Percentiles rank a stretch among this genome's conserved stretches.
phyloP scores from a whole-genome alignment of 306 rosid genomes.

The Ormosia semicastrata region DNA sequence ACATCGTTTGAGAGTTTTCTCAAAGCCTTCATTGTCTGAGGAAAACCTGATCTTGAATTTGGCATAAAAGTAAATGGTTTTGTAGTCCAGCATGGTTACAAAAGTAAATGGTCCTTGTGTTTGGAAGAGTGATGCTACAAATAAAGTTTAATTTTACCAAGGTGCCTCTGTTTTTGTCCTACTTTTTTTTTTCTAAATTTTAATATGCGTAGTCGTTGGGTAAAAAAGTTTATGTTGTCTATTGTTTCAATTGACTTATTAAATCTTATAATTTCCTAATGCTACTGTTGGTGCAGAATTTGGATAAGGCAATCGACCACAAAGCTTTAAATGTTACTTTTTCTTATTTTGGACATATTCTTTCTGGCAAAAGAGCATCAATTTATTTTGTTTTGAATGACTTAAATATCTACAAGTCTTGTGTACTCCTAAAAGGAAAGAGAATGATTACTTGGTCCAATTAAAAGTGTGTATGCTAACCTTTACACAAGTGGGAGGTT shows the following conservation, averaged over 20 bases:
- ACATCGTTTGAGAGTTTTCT: neutral
- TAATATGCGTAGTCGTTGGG: neutral
- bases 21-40: neutral
- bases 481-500: too few relatives aligned
- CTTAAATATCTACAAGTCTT: too few relatives aligned
- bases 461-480: too few relatives aligned
- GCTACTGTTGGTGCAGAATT: slow-evolving; percentile 51
- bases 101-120: too few relatives aligned
- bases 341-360: slow-evolving; percentile 61
- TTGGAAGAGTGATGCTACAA: too few relatives aligned
- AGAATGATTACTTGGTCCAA: too few relatives aligned
- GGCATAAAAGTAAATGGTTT: neutral
- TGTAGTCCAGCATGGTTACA: neutral
- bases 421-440: too few relatives aligned
- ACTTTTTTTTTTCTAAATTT: too few relatives aligned
- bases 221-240: neutral
- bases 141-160: too few relatives aligned
- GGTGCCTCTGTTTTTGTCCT: too few relatives aligned
- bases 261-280: neutral
- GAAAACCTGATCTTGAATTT: neutral
- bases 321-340: slow-evolving; percentile 69
- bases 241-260: neutral
- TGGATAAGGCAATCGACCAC: slow-evolving; percentile 78
- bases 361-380: slow-evolving; percentile 55
- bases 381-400: too few relatives aligned